A percentile compares a stretch with the other conserved stretches of the same genome.
phyloP scores from a whole-genome alignment of 352 stramenopile genomes.

The Poterioochromonas sp. region DNA sequence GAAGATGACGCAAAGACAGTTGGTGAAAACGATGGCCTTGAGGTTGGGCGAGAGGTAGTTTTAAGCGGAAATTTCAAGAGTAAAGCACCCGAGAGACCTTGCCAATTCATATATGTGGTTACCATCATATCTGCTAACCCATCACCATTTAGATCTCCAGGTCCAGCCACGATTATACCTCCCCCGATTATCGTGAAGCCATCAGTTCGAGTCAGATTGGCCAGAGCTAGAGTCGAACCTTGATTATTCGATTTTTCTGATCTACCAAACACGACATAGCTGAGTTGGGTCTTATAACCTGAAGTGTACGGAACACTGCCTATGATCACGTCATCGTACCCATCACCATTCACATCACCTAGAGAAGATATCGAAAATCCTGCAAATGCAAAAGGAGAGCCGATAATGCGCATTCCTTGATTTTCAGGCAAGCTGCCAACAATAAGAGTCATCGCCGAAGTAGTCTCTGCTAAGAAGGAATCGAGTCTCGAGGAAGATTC shows the following conservation, averaged over 20 bases:
- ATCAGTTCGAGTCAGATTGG: constrained; percentile 11
- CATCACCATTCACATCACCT: constrained; percentile 7
- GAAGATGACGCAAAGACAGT: too few species aligned
- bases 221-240: constrained; percentile 8
- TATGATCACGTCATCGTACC: constrained; percentile 11
- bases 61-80: too few species aligned
- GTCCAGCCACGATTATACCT: constrained; percentile 10
- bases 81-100: too few species aligned
- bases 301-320: constrained; percentile 8
- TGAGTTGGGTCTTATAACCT: constrained; percentile 13
- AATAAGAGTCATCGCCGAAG: too few species aligned
- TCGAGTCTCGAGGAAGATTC: too few species aligned
- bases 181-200: constrained; percentile 7
- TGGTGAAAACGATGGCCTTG: too few species aligned
- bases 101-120: too few species aligned
- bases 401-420: neutral
- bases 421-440: too few species aligned
- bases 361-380: neutral
- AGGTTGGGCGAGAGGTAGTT: too few species aligned
- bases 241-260: constrained; percentile 17
- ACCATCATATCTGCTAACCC: constrained; percentile 11
- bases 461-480: too few species aligned
- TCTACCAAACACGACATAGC: constrained; percentile 11
- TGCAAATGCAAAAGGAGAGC: neutral
- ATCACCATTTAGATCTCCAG: constrained; percentile 13